Base-by-base conservation (phyloP, 495 filamentous ascomycete species). In the Aspergillus baeticus region DNA sequence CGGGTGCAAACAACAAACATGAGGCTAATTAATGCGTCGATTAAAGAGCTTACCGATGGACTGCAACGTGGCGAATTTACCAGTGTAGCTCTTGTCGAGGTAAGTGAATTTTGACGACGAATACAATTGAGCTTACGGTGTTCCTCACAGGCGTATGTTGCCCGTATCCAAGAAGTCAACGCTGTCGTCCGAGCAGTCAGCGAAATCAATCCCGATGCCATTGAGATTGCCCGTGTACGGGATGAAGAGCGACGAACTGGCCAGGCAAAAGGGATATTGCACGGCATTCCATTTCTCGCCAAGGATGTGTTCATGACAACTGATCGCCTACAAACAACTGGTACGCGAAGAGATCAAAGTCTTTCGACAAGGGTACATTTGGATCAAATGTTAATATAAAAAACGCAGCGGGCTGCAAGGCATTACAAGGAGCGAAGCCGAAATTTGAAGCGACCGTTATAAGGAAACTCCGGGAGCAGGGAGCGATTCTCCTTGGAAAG, bases 121-220 rank as follows among this genome's bases (percentile, higher is more conserved):
- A 39, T 7, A n/a, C 17, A n/a, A 39, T n/a, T 39, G 36, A 39
- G 4, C 6, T 5, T 39, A n/a, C n/a, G n/a, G n/a, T n/a, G n/a
- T n/a, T n/a, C n/a, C n/a, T n/a, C 36, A 6, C 36, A 39, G 23
- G 23, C 44, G 10, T 47, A 47, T 15, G 21, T 47, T 3, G 20
- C n/a, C 22, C 44, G 44, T 13, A 47, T n/a, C 31, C 8, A 47
- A 15, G 44, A 47, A n/a, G 44, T 47, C 44, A 47, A 47, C 20
- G 10, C 22, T 1, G 2, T 14, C 14, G 20, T 47, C 1, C 44
- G 26, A 6, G 44, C 44, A 10, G 44, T 47, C 20, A 14, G 14
- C 13, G 44, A 47, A 17, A 47, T 29, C 23, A 47, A 47, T 33
- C 44, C 44, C 1, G 44, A 47, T 15, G 44, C 44, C 18, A n/a